phyloP scores from a whole-genome alignment of 805 yeast genomes.

The Candida anglica region DNA sequence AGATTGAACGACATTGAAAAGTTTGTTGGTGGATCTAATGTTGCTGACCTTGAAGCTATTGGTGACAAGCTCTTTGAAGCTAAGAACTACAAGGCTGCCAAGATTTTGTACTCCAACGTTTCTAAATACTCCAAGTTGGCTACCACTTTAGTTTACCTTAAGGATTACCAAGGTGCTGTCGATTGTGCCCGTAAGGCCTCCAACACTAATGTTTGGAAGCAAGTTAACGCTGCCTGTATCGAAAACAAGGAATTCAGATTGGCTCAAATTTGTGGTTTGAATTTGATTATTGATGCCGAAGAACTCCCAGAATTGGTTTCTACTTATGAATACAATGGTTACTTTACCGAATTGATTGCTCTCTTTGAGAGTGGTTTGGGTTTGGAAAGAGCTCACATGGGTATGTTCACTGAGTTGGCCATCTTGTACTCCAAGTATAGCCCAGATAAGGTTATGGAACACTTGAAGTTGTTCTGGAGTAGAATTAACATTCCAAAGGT shows the following conservation, averaged over 20 bases:
- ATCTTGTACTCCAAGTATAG: slow-evolving; percentile 84
- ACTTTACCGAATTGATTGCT: slow-evolving; percentile 86
- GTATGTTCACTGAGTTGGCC: slow-evolving; percentile 97
- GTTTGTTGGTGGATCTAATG: slow-evolving; percentile 81
- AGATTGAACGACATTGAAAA: slow-evolving; percentile 77
- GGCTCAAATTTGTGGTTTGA: slow-evolving; percentile 98
- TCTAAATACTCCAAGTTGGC: slow-evolving; percentile 96
- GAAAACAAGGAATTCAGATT: slow-evolving; percentile 91
- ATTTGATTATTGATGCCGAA: slow-evolving; percentile 95
- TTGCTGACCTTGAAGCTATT: slow-evolving; percentile 85
- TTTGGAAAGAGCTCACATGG: slow-evolving; percentile 98
- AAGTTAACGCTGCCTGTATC: slow-evolving; percentile 94
- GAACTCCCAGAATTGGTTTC: slow-evolving; percentile 86
- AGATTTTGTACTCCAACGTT: slow-evolving; percentile 75
- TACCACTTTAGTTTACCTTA: slow-evolving; percentile 88
- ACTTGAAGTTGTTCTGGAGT: slow-evolving; percentile 96
- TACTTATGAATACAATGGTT: slow-evolving; percentile 85
- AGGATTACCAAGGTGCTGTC: slow-evolving; percentile 94
- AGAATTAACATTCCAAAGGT: slow-evolving; percentile 97
- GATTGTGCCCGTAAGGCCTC: slow-evolving; percentile 99
- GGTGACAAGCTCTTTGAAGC: slow-evolving; percentile 87
- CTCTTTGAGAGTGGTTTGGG: slow-evolving; percentile 94
- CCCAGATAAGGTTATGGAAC: slow-evolving; percentile 91
- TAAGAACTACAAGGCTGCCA: slow-evolving; percentile 88
- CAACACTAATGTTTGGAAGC: slow-evolving; percentile 91